phyloP scores from a whole-genome alignment of 257 asterid genomes.

The Fraxinus excelsior region DNA sequence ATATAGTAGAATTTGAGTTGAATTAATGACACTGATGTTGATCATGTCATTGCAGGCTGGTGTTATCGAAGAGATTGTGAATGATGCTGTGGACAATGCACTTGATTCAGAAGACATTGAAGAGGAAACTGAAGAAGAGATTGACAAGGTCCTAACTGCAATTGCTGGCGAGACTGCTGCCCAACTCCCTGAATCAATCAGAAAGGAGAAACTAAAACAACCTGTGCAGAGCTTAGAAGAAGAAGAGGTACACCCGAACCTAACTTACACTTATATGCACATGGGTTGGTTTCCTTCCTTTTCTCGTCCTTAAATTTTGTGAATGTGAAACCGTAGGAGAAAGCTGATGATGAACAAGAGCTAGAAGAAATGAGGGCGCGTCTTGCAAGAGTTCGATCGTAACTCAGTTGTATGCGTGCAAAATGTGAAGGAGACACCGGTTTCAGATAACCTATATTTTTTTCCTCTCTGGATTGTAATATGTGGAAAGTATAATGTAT shows the following conservation, averaged over 20 bases:
- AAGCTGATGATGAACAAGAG: slow-evolving; percentile 85
- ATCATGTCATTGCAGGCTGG: slow-evolving; percentile 66
- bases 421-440: too few species aligned
- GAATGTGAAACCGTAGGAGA: slow-evolving; percentile 42
- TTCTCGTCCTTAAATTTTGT: neutral
- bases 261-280: neutral
- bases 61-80: slow-evolving; percentile 85
- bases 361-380: slow-evolving; percentile 94
- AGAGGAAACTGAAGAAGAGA: slow-evolving; percentile 96
- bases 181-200: slow-evolving; percentile 80
- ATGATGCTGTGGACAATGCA: slow-evolving; percentile 74
- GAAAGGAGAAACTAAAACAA: slow-evolving; percentile 81
- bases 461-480: neutral
- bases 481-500: neutral
- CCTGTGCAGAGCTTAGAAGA: slow-evolving; percentile 47
- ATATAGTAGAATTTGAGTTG: neutral
- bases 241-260: slow-evolving; percentile 46
- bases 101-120: slow-evolving; percentile 94
- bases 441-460: too few species aligned
- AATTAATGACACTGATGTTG: neutral
- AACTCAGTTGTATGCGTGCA: neutral
- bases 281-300: neutral
- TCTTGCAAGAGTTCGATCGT: slow-evolving; percentile 85
- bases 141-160: slow-evolving; percentile 83
- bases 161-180: slow-evolving; percentile 95